A percentile compares a stretch with the other conserved stretches of the same genome.
Conservation (phyloP, 768 basidiomycete species). For the Holtermannia corniformis region DNA sequence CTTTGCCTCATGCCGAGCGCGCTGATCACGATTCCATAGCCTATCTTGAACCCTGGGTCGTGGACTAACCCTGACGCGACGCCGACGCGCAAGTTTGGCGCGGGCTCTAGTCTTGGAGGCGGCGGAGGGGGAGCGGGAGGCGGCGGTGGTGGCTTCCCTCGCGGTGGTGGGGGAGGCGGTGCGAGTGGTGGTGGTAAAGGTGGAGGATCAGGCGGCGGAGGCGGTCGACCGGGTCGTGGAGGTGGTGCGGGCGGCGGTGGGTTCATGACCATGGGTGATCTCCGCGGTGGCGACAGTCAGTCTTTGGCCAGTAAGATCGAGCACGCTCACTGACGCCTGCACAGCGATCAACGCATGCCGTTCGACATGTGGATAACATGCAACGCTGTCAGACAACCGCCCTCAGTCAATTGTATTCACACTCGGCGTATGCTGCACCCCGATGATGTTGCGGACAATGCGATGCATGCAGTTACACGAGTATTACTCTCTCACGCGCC, state of each 20-base stretch:
- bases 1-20: background rate
- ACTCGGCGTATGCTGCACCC: no score
- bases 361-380: slow-evolving; percentile 27
- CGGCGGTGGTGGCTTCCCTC: slow-evolving; percentile 10
- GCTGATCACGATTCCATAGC: slow-evolving; percentile 9
- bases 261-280: slow-evolving; percentile 30
- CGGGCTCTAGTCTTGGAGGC: background rate
- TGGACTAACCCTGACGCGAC: slow-evolving; percentile 20
- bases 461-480: no score
- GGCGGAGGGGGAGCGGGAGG: background rate
- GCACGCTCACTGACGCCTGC: background rate
- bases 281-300: slow-evolving; percentile 30
- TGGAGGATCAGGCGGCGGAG: slow-evolving; percentile 12
- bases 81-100: background rate
- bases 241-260: slow-evolving; percentile 11
- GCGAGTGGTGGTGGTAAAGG: slow-evolving; percentile 13
- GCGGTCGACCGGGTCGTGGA: slow-evolving; percentile 11
- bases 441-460: background rate
- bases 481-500: slow-evolving; percentile 6
- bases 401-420: no score
- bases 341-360: slow-evolving; percentile 29
- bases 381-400: no score
- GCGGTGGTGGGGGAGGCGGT: slow-evolving; percentile 17
- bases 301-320: background rate
- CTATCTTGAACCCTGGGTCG: slow-evolving; percentile 22